These are phyloP conservation scores for Colletotrichum kahawae DNA, from an alignment of 2,329 filamentous ascomycete species.

Conservation along the genomic window DNA sequence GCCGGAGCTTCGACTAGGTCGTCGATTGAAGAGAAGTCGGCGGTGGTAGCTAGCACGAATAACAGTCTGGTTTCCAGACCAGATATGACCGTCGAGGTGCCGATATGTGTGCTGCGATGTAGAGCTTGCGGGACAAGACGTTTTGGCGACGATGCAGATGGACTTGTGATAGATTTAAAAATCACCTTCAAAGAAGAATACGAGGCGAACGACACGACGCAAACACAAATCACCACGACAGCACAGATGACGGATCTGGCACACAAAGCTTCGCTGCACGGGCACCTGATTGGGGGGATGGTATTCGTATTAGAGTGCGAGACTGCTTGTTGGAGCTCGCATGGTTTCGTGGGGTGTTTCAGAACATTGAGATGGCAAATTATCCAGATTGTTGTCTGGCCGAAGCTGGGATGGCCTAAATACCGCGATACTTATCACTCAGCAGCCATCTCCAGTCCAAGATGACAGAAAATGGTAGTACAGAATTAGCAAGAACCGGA, in stretches of 20 bases:
- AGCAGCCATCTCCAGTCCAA: background rate
- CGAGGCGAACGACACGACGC: background rate
- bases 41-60: background rate
- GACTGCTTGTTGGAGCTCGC: background rate
- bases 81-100: background rate
- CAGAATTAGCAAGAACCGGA: background rate
- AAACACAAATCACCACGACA: background rate
- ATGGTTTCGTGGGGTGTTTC: slow-evolving; percentile 14
- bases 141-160: background rate
- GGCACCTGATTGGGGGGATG: background rate
- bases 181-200: background rate
- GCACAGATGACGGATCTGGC: background rate
- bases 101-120: background rate
- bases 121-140: background rate
- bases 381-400: background rate
- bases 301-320: background rate
- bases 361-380: background rate
- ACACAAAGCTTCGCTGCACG: background rate
- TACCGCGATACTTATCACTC: background rate
- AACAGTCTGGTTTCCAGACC: background rate
- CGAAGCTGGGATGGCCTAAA: background rate
- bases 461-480: background rate
- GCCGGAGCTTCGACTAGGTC: background rate
- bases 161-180: background rate
- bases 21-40: background rate